Evolutionary conservation across 2,329 filamentous ascomycete genomes (phyloP).

Genomic region (Nothopassalora personata): DNA sequence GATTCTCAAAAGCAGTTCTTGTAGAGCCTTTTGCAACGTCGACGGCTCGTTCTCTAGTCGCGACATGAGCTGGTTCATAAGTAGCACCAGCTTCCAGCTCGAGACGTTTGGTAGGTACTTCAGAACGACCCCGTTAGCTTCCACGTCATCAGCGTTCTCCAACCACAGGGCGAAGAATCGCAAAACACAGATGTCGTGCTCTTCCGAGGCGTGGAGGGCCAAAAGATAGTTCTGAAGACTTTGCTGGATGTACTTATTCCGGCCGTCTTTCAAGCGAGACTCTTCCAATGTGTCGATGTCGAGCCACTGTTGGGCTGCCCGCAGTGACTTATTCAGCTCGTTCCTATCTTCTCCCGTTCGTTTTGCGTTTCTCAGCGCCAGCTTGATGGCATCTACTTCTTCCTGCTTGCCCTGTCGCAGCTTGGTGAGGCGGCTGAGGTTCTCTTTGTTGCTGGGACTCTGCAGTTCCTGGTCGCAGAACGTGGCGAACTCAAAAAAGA

Average conservation of each 20-base stretch:
- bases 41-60: conserved; percentile 66
- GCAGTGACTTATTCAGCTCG: conserved; percentile 54
- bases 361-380: conserved; percentile 47
- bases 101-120: conserved; percentile 68
- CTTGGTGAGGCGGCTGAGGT: conserved; percentile 73
- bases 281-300: conserved; percentile 87
- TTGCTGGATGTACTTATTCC: conserved; percentile 77
- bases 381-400: conserved; percentile 70
- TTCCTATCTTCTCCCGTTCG: conserved; percentile 45
- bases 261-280: conserved; percentile 66
- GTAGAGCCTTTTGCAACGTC: conserved; percentile 71
- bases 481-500: conserved; percentile 89
- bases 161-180: conserved; percentile 94
- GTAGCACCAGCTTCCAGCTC: conserved; percentile 81
- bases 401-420: conserved; percentile 74
- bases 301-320: conserved; percentile 79
- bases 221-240: conserved; percentile 91
- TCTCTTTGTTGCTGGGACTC: conserved; percentile 76
- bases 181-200: conserved; percentile 81
- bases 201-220: conserved; percentile 76
- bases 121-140: conserved; percentile 71
- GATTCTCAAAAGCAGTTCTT: conserved; percentile 70
- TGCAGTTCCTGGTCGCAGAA: conserved; percentile 95
- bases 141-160: conserved; percentile 69
- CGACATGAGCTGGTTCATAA: conserved; percentile 98